Percentiles rank a stretch among this genome's conserved stretches.
Conservation (phyloP, 495 filamentous ascomycete species). For the Astrocystis sublimbata region DNA sequence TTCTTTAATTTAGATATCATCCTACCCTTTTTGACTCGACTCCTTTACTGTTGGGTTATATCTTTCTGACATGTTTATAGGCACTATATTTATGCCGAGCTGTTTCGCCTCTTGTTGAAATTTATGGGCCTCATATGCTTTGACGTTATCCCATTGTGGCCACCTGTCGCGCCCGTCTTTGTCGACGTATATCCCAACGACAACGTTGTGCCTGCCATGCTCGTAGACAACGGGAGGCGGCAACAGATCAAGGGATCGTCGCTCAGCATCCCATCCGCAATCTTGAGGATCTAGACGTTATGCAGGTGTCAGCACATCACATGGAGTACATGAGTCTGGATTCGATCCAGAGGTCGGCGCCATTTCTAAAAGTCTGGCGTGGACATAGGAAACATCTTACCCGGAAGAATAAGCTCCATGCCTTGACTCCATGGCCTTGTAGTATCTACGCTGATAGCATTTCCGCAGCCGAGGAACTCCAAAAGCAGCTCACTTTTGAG, state of each 20-base stretch:
- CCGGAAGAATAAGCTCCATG: neutral
- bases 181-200: neutral
- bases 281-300: neutral
- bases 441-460: neutral
- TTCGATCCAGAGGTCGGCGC: no score
- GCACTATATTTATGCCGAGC: neutral
- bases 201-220: neutral
- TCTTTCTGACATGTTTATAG: neutral
- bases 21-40: no score
- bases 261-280: neutral
- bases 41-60: neutral
- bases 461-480: neutral
- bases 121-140: neutral
- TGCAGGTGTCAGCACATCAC: neutral
- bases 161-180: neutral
- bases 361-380: no score
- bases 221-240: neutral
- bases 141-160: neutral
- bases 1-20: no score
- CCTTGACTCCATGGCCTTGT: neutral
- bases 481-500: neutral
- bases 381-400: neutral
- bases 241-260: neutral
- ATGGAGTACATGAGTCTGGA: no score
- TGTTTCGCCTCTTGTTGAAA: neutral